Evolutionary conservation across 2,329 filamentous ascomycete species (phyloP).

Genomic region (Scedosporium boydii): DNA sequence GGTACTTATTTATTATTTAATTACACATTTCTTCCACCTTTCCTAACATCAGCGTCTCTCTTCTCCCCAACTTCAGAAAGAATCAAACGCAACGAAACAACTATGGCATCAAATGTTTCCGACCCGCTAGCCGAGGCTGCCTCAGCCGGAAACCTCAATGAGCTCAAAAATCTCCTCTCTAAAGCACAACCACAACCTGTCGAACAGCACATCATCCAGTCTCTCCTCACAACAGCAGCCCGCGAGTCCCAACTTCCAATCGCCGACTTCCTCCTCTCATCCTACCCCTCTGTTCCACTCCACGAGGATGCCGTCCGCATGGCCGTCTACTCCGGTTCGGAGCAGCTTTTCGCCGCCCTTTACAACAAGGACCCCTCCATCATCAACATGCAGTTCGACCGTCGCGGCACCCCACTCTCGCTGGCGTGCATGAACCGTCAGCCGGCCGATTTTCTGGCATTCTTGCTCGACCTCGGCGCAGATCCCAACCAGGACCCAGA

Average conservation of each 20-base stretch:
- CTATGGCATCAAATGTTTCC: no score
- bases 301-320: constrained; percentile 7
- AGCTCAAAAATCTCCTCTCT: no score
- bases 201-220: constrained; percentile 1
- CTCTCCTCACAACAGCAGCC: background rate
- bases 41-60: no score
- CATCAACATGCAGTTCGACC: constrained; percentile 9
- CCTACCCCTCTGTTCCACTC: constrained; percentile 3
- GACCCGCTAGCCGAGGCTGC: no score
- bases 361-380: constrained; percentile 7
- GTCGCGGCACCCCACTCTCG: constrained; percentile 8
- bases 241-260: background rate
- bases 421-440: constrained; percentile 9
- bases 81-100: no score
- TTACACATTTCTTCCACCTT: no score
- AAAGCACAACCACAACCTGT: no score
- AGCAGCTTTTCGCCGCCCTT: constrained; percentile 7
- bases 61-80: no score
- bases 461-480: constrained; percentile 9
- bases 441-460: constrained; percentile 6
- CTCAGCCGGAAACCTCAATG: no score
- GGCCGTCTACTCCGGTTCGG: constrained; percentile 8
- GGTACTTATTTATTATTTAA: no score
- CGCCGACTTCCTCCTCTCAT: constrained; percentile 6
- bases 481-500: constrained; percentile 10